Evolutionary conservation across 2,329 filamentous ascomycete genomes (phyloP), one percentile per base, ranked within the genome.

Genomic region (Arthrobotrys sphaeroides): DNA sequence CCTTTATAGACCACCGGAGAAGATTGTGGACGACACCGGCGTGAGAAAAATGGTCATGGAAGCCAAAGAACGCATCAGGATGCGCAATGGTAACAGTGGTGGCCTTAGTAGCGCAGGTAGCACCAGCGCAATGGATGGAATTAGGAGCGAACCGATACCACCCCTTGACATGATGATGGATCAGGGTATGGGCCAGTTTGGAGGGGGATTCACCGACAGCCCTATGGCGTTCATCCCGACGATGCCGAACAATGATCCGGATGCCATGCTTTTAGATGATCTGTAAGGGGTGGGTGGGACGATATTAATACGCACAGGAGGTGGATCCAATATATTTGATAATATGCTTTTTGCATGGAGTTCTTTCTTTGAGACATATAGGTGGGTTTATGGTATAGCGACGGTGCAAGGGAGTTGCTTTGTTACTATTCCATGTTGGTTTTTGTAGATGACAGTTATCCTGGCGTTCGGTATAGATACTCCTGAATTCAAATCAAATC

Each of bases 31-130:
- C 81, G 90, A 92, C 78, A 90, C 94, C 81, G 90, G 87, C 77
- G 92, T 97, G 77, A 87, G 93, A 73, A 92, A 90, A 82, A 92
- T 92, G 6, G 93, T 97, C 78, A 85, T 94, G 61, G 94, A 97
- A 82, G 88, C 91, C 1, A 87, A 93, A 61, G 87, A 87, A 51
- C 86, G 93, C 65, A 85, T 88, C 33, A 85, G 91, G 62, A 88
- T 45, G 57, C 91, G 78, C 85, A 83, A 81, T 87, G 89, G 80
- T 84, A 83, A 73, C 81, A 80, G n/a, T n/a, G n/a, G n/a, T n/a
- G n/a, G n/a, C n/a, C n/a, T n/a, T n/a, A n/a, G n/a, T n/a, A n/a
- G n/a, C n/a, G n/a, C n/a, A n/a, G n/a, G n/a, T n/a, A n/a, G n/a
- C n/a, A n/a, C n/a, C n/a, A n/a, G 62, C 83, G 42, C 16, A 22